These are phyloP conservation scores for Abelmoschus esculentus DNA, from an alignment of 345 rosid species.

Conservation along the genomic window DNA sequence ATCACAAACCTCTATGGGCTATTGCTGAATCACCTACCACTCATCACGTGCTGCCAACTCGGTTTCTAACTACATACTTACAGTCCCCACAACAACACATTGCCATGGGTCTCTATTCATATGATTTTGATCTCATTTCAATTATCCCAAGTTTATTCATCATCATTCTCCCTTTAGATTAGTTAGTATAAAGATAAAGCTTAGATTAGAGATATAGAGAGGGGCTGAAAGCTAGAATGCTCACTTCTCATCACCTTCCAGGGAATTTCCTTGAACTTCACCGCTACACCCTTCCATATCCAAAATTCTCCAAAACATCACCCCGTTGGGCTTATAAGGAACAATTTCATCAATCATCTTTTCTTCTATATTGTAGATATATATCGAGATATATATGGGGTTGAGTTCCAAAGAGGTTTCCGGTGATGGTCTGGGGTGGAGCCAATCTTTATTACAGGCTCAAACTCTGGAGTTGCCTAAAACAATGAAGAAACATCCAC, in stretches of 20 bases:
- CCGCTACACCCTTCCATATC: not conserved
- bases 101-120: no score
- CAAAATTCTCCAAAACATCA: constrained; percentile 4
- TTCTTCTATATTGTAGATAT: no score
- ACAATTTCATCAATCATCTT: constrained; percentile 1
- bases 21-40: no score
- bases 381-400: constrained; percentile 35
- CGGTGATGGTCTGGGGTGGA: constrained; percentile 39
- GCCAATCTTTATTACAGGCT: constrained; percentile 32
- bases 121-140: no score
- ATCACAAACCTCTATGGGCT: no score
- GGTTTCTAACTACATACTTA: no score
- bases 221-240: constrained; percentile 25
- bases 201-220: not conserved
- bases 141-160: no score
- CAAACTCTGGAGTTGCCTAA: constrained; percentile 11
- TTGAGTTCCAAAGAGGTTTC: constrained; percentile 49
- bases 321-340: constrained; percentile 16
- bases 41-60: no score
- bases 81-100: no score
- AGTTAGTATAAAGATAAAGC: not conserved
- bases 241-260: constrained; percentile 36
- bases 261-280: constrained; percentile 21
- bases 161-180: not conserved
- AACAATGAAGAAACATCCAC: constrained; percentile 25